A percentile compares a stretch with the other conserved stretches of the same genome.
phyloP scores from a whole-genome alignment of 78 protist genomes.

The Acrasis kona region DNA sequence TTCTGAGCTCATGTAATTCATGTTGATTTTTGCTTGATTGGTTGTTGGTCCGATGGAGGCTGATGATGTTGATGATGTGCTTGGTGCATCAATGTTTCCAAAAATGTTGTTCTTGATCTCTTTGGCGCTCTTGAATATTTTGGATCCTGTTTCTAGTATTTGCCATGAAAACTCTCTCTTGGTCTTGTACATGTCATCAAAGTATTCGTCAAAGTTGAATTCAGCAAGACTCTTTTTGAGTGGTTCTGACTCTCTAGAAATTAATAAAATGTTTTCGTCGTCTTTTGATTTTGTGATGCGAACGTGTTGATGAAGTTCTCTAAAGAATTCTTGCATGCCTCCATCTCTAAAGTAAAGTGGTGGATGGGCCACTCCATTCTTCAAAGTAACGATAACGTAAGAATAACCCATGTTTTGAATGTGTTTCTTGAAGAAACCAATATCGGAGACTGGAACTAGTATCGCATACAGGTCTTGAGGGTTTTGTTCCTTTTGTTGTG shows the following conservation, averaged over 20 bases:
- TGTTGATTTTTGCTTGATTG: neutral
- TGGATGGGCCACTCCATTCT: neutral
- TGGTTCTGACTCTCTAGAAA: neutral
- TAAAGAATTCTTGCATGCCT: neutral
- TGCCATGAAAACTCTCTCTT: neutral
- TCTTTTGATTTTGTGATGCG: neutral
- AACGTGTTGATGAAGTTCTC: neutral
- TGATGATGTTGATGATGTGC: too few species aligned
- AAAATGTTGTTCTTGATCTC: neutral
- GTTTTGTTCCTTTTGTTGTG: neutral
- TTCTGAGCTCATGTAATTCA: neutral
- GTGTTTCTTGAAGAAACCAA: neutral
- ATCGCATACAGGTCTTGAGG: neutral
- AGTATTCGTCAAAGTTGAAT: neutral
- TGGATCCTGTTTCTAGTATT: neutral
- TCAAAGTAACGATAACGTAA: neutral
- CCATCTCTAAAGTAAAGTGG: neutral
- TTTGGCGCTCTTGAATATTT: neutral
- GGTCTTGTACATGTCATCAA: neutral
- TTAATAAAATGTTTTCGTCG: neutral
- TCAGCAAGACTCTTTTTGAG: neutral
- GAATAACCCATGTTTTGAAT: neutral
- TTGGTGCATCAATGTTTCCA: too few species aligned
- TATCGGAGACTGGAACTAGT: neutral
- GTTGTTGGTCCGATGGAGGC: too few species aligned